These are phyloP conservation scores for Ogataea sp. DNA, from an alignment of 805 yeast genomes.

Conservation along the genomic window DNA sequence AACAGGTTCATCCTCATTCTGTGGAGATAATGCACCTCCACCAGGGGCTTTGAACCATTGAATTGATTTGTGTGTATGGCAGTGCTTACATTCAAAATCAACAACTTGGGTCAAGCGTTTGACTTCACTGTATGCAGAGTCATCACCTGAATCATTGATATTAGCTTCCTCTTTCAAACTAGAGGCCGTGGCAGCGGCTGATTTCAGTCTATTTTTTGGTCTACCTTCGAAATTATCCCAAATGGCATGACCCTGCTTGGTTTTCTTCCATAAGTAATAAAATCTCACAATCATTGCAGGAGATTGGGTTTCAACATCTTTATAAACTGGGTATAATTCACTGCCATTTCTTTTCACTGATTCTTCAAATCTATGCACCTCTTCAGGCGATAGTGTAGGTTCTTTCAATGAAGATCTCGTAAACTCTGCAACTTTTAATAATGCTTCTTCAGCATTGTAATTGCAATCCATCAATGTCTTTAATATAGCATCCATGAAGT, in stretches of 20 bases:
- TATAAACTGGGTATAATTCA: conserved; percentile 66
- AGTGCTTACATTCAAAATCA: conserved; percentile 60
- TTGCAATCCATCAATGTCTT: conserved; percentile 41
- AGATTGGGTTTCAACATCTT: conserved; percentile 66
- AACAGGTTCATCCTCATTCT: conserved; percentile 24
- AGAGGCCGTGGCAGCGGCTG: conserved; percentile 15
- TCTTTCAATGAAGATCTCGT: conserved; percentile 59
- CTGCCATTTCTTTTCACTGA: conserved; percentile 69
- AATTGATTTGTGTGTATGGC: conserved; percentile 45
- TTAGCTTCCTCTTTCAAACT: conserved; percentile 26
- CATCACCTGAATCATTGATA: conserved; percentile 53
- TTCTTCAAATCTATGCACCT: conserved; percentile 60
- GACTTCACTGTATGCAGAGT: conserved; percentile 56
- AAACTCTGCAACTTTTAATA: conserved; percentile 33
- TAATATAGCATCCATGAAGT: conserved; percentile 71
- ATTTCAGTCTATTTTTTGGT: conserved; percentile 46
- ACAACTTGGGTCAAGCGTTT: conserved; percentile 34
- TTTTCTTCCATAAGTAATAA: conserved; percentile 90
- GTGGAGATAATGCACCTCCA: conserved; percentile 29
- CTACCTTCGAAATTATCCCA: conserved; percentile 83
- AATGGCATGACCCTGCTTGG: conserved; percentile 60
- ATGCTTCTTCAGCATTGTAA: conserved; percentile 46
- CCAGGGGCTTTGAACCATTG: conserved; percentile 76
- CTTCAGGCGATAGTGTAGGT: conserved; percentile 65
- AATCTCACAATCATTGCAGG: conserved; percentile 75